Evolutionary conservation across 2,329 filamentous ascomycete species (phyloP).

Genomic region (Colletotrichum acutatum): DNA sequence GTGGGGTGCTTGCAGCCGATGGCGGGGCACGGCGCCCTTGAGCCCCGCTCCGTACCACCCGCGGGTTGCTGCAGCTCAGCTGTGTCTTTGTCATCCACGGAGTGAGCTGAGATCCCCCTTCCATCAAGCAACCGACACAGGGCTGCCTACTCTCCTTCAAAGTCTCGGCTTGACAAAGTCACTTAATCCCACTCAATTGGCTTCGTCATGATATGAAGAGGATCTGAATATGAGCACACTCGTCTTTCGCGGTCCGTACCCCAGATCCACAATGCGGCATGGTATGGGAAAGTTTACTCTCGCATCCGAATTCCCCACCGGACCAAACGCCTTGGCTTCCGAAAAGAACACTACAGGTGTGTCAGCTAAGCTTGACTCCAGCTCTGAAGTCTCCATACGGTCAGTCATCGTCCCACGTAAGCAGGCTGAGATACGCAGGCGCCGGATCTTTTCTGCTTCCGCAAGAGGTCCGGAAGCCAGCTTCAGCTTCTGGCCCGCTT

Average conservation of each 20-base stretch:
- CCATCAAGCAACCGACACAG: no score
- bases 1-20: conserved; percentile 13
- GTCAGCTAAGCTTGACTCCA: neutral
- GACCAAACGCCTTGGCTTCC: neutral
- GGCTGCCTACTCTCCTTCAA: no score
- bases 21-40: conserved; percentile 23
- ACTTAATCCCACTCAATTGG: no score
- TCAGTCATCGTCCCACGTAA: neutral
- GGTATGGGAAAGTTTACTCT: neutral
- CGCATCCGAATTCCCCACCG: neutral
- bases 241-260: neutral
- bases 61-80: neutral
- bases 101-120: no score
- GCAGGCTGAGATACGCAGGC: neutral
- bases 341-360: neutral
- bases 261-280: neutral
- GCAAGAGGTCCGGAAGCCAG: neutral
- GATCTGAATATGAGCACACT: neutral
- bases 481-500: neutral
- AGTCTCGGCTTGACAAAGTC: no score
- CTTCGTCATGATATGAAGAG: no score
- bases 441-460: neutral
- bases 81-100: neutral
- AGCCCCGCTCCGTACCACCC: neutral
- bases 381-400: neutral